A percentile compares a stretch with the other conserved stretches of the same genome.
These are phyloP conservation scores for Aphanomyces stellatus DNA, from an alignment of 352 stramenopile species.

Conservation along the genomic window DNA sequence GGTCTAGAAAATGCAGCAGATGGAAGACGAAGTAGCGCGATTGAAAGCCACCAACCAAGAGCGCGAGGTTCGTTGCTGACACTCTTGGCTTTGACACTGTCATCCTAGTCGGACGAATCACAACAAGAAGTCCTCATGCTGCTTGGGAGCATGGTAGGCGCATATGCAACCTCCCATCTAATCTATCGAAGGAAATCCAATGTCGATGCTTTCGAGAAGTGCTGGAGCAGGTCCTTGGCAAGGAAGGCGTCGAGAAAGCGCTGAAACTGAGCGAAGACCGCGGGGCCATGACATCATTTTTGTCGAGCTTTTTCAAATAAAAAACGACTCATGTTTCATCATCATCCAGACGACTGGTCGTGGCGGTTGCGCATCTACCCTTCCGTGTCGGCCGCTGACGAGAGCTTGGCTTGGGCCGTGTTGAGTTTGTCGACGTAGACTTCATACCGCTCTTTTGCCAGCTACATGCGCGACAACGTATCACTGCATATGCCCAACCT, in stretches of 20 bases:
- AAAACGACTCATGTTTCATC: background rate
- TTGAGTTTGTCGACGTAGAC: constrained; percentile 48
- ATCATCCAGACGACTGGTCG: no score
- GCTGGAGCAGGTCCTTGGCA: background rate
- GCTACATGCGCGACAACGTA: constrained; percentile 21
- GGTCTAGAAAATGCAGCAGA: constrained; percentile 1
- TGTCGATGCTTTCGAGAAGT: constrained; percentile 15
- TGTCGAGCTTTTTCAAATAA: background rate
- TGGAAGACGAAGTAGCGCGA: background rate
- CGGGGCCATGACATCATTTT: background rate
- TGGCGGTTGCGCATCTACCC: background rate
- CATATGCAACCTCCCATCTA: background rate
- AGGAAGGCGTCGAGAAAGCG: constrained; percentile 12
- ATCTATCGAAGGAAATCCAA: constrained; percentile 6
- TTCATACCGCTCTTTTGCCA: constrained; percentile 54
- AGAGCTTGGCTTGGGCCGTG: constrained; percentile 1
- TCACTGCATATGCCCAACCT: no score
- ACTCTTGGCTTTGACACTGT: background rate
- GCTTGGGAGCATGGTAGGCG: background rate
- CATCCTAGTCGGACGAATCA: background rate
- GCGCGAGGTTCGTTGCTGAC: background rate
- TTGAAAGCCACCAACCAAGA: background rate
- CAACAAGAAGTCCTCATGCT: background rate
- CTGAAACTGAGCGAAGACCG: constrained; percentile 7
- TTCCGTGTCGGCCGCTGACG: background rate